Base-by-base conservation (phyloP, 257 asterid species). In the Orobanche coerulescens region DNA sequence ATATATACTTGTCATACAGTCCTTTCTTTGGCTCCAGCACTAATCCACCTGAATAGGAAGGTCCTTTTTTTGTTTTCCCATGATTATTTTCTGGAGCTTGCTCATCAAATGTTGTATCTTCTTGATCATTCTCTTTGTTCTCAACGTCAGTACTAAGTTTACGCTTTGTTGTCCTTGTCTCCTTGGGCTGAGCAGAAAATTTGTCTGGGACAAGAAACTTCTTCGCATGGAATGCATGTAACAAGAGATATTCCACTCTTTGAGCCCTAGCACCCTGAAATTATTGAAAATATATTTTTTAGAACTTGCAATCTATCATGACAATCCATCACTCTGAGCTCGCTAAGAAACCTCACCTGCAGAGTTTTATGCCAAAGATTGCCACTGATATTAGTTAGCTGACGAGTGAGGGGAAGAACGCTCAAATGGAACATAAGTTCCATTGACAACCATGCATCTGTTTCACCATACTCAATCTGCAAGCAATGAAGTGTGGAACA, bases 11-110 rank as follows among this genome's bases (percentile, higher is more conserved):
- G 81, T 93, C 98, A 67, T 93, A 93, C 34, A 93, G 79, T 48
- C 98, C 98, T 71, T 76, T 84, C 80, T 89, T 93, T 19, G 98
- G 98, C 83, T 93, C 98, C 81, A 93, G 81, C 72, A 93, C 98
- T 66, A 89, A 76, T 53, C 98, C 98, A 69, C 98, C 98, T 12
- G 94, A 71, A 74, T 89, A 93, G 57, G 98, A 74, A 49, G 97
- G 95, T 5, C 96, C 97, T 69, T 88, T 93, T 73, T 79, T 93
- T 47, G 75, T 58, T 77, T 86, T 93, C 51, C 81, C 77, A 39
- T 64, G 73, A 44, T 72, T 52, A 62, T 69, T 77, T 28, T 78
- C 89, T 13, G 71, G 73, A 68, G 75, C 70, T 71, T 76, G 94
- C 26, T 79, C 73, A 66, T 71, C 84, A 33, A 80, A 23, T 70